A percentile compares a stretch with the other conserved stretches of the same genome.
phyloP scores from a whole-genome alignment of 2,329 filamentous ascomycete species.

The Aureobasidium melanogenum region DNA sequence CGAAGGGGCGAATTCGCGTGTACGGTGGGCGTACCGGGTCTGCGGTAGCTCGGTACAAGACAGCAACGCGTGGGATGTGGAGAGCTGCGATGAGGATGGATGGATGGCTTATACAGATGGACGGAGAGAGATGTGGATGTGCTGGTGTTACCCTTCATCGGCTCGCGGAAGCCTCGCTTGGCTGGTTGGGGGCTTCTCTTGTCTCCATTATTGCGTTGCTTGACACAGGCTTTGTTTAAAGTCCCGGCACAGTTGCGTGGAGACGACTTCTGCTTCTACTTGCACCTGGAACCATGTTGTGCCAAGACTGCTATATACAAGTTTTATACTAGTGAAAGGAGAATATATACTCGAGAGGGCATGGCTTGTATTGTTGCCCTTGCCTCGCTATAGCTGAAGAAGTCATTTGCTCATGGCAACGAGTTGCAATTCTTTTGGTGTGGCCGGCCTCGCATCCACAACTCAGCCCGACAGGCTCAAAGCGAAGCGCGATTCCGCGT shows the following conservation, averaged over 20 bases:
- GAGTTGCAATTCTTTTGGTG: not conserved
- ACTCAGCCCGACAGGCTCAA: constrained; percentile 1
- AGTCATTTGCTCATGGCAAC: not conserved
- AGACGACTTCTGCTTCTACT: not conserved
- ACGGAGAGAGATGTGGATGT: not conserved
- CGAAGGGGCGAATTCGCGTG: constrained; percentile 5
- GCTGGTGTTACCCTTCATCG: not conserved
- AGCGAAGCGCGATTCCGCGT: constrained; percentile 8
- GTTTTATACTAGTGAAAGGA: not conserved
- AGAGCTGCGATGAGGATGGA: not conserved
- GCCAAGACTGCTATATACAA: constrained; percentile 11
- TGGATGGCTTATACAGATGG: not conserved
- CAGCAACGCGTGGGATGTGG: not conserved
- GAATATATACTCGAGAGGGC: not conserved
- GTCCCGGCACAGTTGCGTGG: not conserved
- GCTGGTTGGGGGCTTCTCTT: not conserved
- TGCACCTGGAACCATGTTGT: not conserved
- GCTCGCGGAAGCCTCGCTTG: not conserved
- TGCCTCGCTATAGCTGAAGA: not conserved
- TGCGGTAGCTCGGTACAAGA: constrained; percentile 5
- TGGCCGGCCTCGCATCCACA: constrained; percentile 2
- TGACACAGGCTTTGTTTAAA: not conserved
- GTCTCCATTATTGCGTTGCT: not conserved
- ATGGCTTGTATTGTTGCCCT: not conserved
- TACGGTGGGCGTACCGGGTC: not conserved